A percentile compares a stretch with the other conserved stretches of the same genome.
Evolutionary conservation across 2,329 filamentous ascomycete species (phyloP).

Genomic region (Lecanicillium sp.): DNA sequence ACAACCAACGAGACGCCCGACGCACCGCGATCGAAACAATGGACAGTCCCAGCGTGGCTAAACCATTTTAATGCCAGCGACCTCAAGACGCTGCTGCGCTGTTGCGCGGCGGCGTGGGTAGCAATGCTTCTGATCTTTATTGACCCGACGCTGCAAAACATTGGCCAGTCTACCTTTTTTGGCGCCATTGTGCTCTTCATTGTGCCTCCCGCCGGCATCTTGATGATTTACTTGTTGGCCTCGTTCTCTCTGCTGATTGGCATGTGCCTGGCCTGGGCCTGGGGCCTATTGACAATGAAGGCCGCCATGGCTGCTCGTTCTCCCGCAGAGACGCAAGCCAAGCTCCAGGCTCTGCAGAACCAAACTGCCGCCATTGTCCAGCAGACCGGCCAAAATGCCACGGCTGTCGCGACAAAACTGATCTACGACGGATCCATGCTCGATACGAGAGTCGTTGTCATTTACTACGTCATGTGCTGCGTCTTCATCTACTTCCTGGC

Average conservation of each 20-base stretch:
- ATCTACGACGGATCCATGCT: constrained; percentile 38
- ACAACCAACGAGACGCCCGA: neutral
- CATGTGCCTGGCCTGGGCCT: constrained; percentile 39
- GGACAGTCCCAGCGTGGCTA: constrained; percentile 21
- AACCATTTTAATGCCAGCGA: constrained; percentile 40
- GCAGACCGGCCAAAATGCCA: constrained; percentile 12
- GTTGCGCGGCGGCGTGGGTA: constrained; percentile 37
- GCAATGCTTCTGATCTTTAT: constrained; percentile 39
- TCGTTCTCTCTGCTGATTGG: constrained; percentile 34
- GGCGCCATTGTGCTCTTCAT: constrained; percentile 33
- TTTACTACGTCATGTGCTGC: constrained; percentile 29
- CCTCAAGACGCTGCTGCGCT: constrained; percentile 38
- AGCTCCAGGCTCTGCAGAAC: constrained; percentile 24
- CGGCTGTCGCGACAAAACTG: constrained; percentile 19
- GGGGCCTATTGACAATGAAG: constrained; percentile 41
- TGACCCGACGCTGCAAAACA: constrained; percentile 26
- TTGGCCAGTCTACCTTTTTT: constrained; percentile 39
- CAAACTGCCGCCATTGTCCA: constrained; percentile 26
- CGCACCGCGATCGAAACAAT: neutral
- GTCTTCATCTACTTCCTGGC: constrained; percentile 36
- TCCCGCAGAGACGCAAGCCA: constrained; percentile 25
- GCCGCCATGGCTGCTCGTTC: constrained; percentile 35
- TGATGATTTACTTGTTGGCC: constrained; percentile 36
- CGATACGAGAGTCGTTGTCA: constrained; percentile 34
- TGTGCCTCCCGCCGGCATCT: constrained; percentile 34